A percentile compares a stretch with the other conserved stretches of the same genome.
Evolutionary conservation across 371 early-diverging fungal species (phyloP).

Genomic region (Rhizopus microsporus): DNA sequence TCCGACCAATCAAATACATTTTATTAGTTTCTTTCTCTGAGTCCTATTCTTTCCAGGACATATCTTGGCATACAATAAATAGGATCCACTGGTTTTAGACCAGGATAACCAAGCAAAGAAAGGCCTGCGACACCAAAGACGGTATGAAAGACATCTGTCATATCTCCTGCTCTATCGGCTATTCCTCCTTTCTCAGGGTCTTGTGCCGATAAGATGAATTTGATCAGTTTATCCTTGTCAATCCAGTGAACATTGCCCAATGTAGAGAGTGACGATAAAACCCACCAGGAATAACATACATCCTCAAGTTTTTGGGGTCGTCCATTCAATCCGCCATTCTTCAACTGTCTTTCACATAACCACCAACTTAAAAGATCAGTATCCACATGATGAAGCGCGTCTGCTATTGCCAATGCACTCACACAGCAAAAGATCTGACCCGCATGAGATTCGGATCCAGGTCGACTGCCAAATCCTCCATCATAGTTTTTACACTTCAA

Average conservation of each 20-base stretch:
- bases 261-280: conserved; percentile 87
- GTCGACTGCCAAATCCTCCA: conserved; percentile 95
- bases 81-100: conserved; percentile 79
- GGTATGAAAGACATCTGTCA: conserved; percentile 97
- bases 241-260: conserved; percentile 88
- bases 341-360: conserved; percentile 92
- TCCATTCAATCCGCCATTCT: conserved; percentile 96
- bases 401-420: conserved; percentile 81
- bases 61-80: conserved; percentile 90
- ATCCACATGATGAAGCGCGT: conserved; percentile 74
- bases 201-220: conserved; percentile 89
- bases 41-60: conserved; percentile 66
- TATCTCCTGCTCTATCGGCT: conserved; percentile 92
- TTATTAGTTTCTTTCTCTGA: conserved; percentile 15
- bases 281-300: conserved; percentile 99
- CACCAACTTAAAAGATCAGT: conserved; percentile 82
- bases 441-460: conserved; percentile 96
- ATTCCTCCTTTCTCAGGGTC: conserved; percentile 93
- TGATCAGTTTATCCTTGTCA: conserved; percentile 69
- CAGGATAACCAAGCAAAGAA: conserved; percentile 82
- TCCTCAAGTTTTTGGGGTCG: conserved; percentile 98
- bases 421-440: conserved; percentile 96
- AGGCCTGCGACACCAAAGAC: conserved; percentile 93
- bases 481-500: conserved; percentile 91
- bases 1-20: too few relatives aligned